phyloP scores from a whole-genome alignment of 305 asterid genomes.

The Plantago lanceolata region DNA sequence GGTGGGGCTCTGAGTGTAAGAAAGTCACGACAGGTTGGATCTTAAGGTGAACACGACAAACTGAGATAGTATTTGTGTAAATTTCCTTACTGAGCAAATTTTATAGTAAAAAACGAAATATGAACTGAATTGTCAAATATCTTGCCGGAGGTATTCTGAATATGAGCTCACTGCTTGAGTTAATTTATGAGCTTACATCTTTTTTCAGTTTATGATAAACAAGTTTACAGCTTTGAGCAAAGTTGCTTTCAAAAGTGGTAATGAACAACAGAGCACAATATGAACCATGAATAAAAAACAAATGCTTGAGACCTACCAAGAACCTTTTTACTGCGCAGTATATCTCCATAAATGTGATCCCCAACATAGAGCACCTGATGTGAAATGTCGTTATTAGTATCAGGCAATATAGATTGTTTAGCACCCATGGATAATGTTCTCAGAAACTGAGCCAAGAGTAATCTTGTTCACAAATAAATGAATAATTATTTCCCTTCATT shows the following conservation, averaged over 20 bases:
- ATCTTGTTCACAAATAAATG: neutral
- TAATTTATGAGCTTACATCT: neutral
- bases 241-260: conserved; percentile 3
- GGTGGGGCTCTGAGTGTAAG: neutral
- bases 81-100: too few species aligned
- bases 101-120: too few species aligned
- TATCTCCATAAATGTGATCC: conserved; percentile 98
- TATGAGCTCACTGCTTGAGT: neutral
- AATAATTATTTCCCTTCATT: neutral
- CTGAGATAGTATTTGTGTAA: neutral
- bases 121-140: too few species aligned
- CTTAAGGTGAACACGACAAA: neutral
- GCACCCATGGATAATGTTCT: conserved; percentile 3
- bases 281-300: conserved; percentile 4
- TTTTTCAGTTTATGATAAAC: neutral
- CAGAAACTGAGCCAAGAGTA: conserved; percentile 16
- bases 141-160: neutral
- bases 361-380: conserved; percentile 93
- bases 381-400: conserved; percentile 17
- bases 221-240: conserved; percentile 1
- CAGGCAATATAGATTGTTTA: neutral
- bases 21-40: neutral
- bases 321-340: conserved; percentile 90
- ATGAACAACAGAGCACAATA: conserved; percentile 1
- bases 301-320: conserved; percentile 58